Percentiles rank a stretch among this genome's conserved stretches.
phyloP scores from a whole-genome alignment of 2,329 filamentous ascomycete genomes.

The Mycogone perniciosa region DNA sequence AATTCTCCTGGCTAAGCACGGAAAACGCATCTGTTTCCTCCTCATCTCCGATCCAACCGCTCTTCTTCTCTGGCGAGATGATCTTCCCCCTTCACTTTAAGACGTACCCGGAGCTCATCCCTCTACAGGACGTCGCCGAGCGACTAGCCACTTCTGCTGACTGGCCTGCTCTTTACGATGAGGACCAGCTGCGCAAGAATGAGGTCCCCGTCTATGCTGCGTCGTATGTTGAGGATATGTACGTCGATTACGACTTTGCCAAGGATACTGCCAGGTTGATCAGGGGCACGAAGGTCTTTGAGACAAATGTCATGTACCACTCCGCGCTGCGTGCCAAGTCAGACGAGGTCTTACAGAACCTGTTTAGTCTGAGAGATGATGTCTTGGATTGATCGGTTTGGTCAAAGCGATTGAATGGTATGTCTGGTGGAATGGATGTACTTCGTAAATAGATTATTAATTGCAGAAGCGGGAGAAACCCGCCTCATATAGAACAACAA shows the following conservation, averaged over 20 bases:
- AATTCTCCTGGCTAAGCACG: conserved; percentile 47
- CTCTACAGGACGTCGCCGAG: conserved; percentile 62
- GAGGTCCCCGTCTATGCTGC: conserved; percentile 81
- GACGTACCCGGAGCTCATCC: conserved; percentile 67
- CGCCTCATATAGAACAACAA: too few species aligned
- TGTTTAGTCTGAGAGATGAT: conserved; percentile 72
- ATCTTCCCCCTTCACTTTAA: conserved; percentile 81
- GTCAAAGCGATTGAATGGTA: too few species aligned
- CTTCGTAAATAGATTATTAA: too few species aligned
- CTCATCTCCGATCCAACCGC: conserved; percentile 35
- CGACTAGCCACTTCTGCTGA: conserved; percentile 59
- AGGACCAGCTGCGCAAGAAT: conserved; percentile 65
- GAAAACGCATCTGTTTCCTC: conserved; percentile 21
- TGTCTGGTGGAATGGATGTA: too few species aligned
- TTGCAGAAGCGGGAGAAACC: too few species aligned
- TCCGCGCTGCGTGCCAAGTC: conserved; percentile 68
- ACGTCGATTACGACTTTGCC: conserved; percentile 72
- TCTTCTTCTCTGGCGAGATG: conserved; percentile 91
- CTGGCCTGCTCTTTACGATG: conserved; percentile 75
- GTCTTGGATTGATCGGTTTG: conserved; percentile 42
- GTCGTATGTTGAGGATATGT: conserved; percentile 84
- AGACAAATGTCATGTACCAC: conserved; percentile 85
- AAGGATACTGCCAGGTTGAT: conserved; percentile 68
- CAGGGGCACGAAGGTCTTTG: conserved; percentile 69
- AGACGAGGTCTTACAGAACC: conserved; percentile 67